Base-by-base conservation (phyloP, 441 rosid genomes). In the Euphorbia celastroides region DNA sequence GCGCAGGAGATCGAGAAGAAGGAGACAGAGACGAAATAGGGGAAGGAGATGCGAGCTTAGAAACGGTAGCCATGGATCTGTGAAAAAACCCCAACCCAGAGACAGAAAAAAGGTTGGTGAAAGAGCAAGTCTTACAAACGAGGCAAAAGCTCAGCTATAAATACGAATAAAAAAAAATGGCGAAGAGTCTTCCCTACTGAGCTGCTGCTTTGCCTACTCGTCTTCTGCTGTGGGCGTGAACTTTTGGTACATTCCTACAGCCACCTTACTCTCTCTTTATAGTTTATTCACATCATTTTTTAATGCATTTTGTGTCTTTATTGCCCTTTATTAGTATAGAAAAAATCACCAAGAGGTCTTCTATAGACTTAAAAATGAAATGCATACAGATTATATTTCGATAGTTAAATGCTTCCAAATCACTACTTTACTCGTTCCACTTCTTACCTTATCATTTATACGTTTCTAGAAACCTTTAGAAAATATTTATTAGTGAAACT, bases 21-120 rank as follows among this genome's bases (percentile, higher is more conserved):
- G 65, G 17, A 11, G 74, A 9, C 2, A 72, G 31, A 26, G 80
- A 69, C 32, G 84, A 62, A 0, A 79, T 52, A 8, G 82, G 79
- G 68, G 19, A 62, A 5, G 87, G 77, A 59, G 58, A 72, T n/a
- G 88, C 72, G 64, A 90, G 88, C 80, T 81, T 90, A 70, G 93
- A 88, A 75, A 88, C 75, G 78, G 97, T 81, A 22, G 97, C 86
- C 96, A 90, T 84, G 63, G 66, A 5, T 0, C 57, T 4, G n/a
- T 14, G 36, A 56, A 26, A 30, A 17, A 50, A n/a, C 7, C 26
- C 8, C 0, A 3, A 51, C 36, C 44, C 26, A 60, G 16, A 50
- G 55, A 27, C 12, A 44, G 61, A 10, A 50, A 41, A 19, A 27
- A 22, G 54, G 72, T 57, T 51, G 73, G 72, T 14, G 51, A 27